Conservation (phyloP, 208 protist genomes). For the Angomonas ambiguus region DNA sequence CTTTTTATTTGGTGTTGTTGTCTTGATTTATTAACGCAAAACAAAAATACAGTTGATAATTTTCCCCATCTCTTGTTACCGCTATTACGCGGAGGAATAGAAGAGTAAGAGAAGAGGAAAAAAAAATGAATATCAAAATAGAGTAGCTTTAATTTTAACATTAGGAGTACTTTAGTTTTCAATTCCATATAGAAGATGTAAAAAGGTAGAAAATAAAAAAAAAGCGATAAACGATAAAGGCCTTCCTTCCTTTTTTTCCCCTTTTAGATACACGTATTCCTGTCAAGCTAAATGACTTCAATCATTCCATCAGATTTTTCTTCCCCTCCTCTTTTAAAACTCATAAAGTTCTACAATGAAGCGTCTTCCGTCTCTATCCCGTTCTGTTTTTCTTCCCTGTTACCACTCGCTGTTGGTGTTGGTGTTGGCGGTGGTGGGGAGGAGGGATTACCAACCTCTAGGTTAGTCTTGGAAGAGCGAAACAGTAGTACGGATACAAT, state of each 20-base stretch:
- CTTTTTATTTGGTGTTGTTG: too few relatives aligned
- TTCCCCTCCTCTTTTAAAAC: too few relatives aligned
- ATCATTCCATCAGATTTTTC: too few relatives aligned
- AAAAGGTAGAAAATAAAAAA: conserved; percentile 16
- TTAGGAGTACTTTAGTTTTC: background rate
- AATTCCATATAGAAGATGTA: background rate
- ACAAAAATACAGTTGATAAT: too few relatives aligned
- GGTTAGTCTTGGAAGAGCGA: background rate
- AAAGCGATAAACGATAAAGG: conserved; percentile 16
- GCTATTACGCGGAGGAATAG: background rate
- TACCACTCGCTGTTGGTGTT: background rate
- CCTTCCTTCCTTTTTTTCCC: too few relatives aligned
- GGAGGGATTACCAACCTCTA: too few relatives aligned
- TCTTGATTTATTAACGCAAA: too few relatives aligned
- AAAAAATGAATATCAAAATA: conserved; percentile 2
- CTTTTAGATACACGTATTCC: too few relatives aligned
- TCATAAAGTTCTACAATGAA: too few relatives aligned
- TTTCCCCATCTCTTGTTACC: too few relatives aligned
- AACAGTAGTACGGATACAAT: conserved; percentile 13
- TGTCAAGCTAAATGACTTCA: too few relatives aligned
- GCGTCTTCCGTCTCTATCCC: too few relatives aligned
- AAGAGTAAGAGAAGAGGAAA: conserved; percentile 13
- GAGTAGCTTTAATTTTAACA: background rate
- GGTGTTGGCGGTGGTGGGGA: background rate
- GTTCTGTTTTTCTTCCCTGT: background rate